Evolutionary conservation across 352 stramenopile genomes (phyloP).

Genomic region (Globisporangium takayamanum): DNA sequence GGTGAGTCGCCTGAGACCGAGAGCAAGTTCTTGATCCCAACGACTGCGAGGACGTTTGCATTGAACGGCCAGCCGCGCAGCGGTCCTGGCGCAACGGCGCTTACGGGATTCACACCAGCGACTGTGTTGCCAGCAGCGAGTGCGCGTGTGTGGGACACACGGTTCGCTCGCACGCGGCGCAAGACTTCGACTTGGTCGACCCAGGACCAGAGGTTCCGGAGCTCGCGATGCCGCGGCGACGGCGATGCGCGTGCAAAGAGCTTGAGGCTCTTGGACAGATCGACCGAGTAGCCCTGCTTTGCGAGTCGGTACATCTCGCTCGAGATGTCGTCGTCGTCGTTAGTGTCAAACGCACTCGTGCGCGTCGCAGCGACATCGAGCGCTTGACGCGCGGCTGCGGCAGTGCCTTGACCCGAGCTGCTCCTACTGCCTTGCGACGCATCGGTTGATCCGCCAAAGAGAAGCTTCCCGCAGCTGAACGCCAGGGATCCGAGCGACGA

Average conservation of each 20-base stretch:
- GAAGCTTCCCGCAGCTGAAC: slow-evolving; percentile 68
- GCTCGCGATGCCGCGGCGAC: slow-evolving; percentile 34
- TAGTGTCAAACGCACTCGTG: slow-evolving; percentile 9
- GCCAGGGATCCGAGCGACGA: slow-evolving; percentile 61
- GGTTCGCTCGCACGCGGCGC: slow-evolving; percentile 50
- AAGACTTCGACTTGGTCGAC: slow-evolving; percentile 78
- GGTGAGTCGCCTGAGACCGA: slow-evolving; percentile 17
- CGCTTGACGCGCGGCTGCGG: slow-evolving; percentile 27
- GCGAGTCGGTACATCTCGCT: slow-evolving; percentile 69
- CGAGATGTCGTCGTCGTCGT: slow-evolving; percentile 60
- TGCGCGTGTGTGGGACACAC: slow-evolving; percentile 35
- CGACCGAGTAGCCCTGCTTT: slow-evolving; percentile 71
- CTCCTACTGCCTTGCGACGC: not conserved
- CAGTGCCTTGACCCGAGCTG: slow-evolving; percentile 26
- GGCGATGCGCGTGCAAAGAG: slow-evolving; percentile 34
- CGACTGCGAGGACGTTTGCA: slow-evolving; percentile 45
- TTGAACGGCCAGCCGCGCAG: slow-evolving; percentile 72
- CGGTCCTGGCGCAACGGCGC: slow-evolving; percentile 23
- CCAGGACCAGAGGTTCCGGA: slow-evolving; percentile 75
- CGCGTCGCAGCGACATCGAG: slow-evolving; percentile 17
- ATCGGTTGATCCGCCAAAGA: slow-evolving; percentile 44
- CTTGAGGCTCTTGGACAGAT: slow-evolving; percentile 70
- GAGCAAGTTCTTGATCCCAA: slow-evolving; percentile 67
- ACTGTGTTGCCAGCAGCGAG: slow-evolving; percentile 19
- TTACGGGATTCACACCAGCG: slow-evolving; percentile 17